Percentiles rank a stretch among this genome's conserved stretches.
Conservation (phyloP, 2,329 filamentous ascomycete species). For the Capronia americana region DNA sequence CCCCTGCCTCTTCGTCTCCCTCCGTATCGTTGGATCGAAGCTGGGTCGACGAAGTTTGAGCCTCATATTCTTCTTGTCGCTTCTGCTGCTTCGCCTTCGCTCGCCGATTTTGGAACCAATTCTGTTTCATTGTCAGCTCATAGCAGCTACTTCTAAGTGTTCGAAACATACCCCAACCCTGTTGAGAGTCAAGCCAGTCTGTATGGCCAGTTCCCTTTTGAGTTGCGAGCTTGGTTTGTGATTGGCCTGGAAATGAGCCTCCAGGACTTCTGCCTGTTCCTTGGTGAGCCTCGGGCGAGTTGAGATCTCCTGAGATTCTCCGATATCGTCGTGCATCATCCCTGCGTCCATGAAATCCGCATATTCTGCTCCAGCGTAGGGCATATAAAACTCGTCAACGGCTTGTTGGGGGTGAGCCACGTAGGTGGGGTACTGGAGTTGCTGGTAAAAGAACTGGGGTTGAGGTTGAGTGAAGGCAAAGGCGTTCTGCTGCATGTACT, state of each 20-base stretch:
- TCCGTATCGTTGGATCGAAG: constrained; percentile 13
- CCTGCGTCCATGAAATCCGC: constrained; percentile 51
- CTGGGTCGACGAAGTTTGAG: constrained; percentile 25
- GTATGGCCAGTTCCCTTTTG: constrained; percentile 57
- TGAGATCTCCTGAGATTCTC: constrained; percentile 56
- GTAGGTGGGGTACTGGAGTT: constrained; percentile 26
- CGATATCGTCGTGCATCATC: constrained; percentile 51
- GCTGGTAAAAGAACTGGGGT: constrained; percentile 36
- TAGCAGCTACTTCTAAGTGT: neutral
- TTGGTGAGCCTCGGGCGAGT: constrained; percentile 58
- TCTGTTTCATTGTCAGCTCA: constrained; percentile 45
- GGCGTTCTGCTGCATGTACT: constrained; percentile 31
- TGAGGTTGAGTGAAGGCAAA: constrained; percentile 32
- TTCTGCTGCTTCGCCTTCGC: constrained; percentile 60
- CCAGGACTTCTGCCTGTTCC: constrained; percentile 58
- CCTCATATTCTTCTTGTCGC: constrained; percentile 56
- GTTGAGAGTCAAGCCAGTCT: constrained; percentile 56
- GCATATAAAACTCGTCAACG: constrained; percentile 27
- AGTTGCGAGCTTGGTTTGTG: constrained; percentile 58
- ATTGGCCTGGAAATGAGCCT: constrained; percentile 57
- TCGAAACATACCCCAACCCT: constrained; percentile 53
- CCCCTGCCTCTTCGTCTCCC: constrained; percentile 10
- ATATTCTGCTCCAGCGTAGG: constrained; percentile 44
- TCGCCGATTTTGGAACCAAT: constrained; percentile 61
- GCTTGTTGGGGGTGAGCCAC: constrained; percentile 29